Evolutionary conservation across 73 alveolate genomes (phyloP), one percentile per base, ranked within the genome.

Genomic region (Blepharisma stoltei): DNA sequence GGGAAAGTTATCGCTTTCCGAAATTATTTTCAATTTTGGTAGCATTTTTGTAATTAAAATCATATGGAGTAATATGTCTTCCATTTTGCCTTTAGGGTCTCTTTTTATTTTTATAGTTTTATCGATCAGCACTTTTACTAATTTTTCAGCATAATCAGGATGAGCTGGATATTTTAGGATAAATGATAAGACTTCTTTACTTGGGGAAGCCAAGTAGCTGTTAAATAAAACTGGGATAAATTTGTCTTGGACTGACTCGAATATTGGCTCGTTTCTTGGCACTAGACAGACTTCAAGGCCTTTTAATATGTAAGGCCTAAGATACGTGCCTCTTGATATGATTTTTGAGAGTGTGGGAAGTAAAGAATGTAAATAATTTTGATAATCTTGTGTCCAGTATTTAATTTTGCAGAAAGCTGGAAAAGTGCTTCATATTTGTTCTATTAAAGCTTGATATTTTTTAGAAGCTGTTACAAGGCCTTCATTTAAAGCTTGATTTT

Each of bases 201-300:
- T 38, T 25, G 73, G 73, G 38, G 18, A 9, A 9, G 73, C 73
- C 46, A 60, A 25, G 47, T 60, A 60, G 45, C 23, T 60, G 14
- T n/a, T 60, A 60, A 60, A 60, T 25, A 60, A 60, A 20, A 60
- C 23, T 18, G 73, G 73, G 45, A 60, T 38, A 60, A 60, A 18
- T 60, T 60, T 60, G 23, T 60, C 73, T 60, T 60, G 46, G 45
- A 60, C 73, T 25, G 11, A 8, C 38, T n/a, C 23, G 23, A 60
- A 60, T 1, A 60, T 60, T 25, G 37, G 37, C 46, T 1, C 0
- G 3, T n/a, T 60, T 18, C 23, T n/a, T 25, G 14, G 14, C 38
- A 1, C 5, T 47, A 60, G 2, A 5, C 49, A 20, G 18, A 8
- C 23, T 9, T 60, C 46, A 20, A 60, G 46, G 37, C 73, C 73